phyloP scores from a whole-genome alignment of 352 stramenopile species.

The Phytophthora pluvialis region DNA sequence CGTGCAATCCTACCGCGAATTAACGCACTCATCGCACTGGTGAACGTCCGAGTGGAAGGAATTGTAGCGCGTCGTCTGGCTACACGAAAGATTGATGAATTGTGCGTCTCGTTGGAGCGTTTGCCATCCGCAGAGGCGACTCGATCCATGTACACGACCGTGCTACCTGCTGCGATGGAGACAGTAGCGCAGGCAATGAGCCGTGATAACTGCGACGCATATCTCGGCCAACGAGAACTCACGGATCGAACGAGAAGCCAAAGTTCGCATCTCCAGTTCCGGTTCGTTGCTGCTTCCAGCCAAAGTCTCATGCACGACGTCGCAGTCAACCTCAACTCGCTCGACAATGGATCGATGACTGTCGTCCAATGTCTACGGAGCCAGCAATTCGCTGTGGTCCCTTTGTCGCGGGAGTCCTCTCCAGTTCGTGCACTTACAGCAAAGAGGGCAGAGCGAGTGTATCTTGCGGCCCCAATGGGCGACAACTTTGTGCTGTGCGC shows the following conservation, averaged over 20 bases:
- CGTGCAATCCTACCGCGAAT: constrained; percentile 44
- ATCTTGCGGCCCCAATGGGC: constrained; percentile 49
- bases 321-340: constrained; percentile 34
- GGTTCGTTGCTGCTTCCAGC: constrained; percentile 48
- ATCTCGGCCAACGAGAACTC: constrained; percentile 49
- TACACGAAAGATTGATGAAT: constrained; percentile 27
- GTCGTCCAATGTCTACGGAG: constrained; percentile 55
- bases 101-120: constrained; percentile 23
- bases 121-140: constrained; percentile 25
- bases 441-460: constrained; percentile 45
- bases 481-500: constrained; percentile 63
- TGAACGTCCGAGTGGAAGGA: constrained; percentile 57
- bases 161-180: constrained; percentile 39
- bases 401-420: constrained; percentile 39
- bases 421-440: constrained; percentile 34
- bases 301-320: constrained; percentile 59
- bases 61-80: constrained; percentile 48
- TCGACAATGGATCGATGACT: constrained; percentile 41
- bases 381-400: constrained; percentile 39
- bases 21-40: constrained; percentile 47
- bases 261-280: constrained; percentile 32
- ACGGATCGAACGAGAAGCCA: constrained; percentile 19
- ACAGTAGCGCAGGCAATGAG: constrained; percentile 40
- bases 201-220: constrained; percentile 46
- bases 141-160: constrained; percentile 23